These are phyloP conservation scores for Schizophyllum amplum DNA, from an alignment of 1,284 basidiomycete species.

Conservation along the genomic window DNA sequence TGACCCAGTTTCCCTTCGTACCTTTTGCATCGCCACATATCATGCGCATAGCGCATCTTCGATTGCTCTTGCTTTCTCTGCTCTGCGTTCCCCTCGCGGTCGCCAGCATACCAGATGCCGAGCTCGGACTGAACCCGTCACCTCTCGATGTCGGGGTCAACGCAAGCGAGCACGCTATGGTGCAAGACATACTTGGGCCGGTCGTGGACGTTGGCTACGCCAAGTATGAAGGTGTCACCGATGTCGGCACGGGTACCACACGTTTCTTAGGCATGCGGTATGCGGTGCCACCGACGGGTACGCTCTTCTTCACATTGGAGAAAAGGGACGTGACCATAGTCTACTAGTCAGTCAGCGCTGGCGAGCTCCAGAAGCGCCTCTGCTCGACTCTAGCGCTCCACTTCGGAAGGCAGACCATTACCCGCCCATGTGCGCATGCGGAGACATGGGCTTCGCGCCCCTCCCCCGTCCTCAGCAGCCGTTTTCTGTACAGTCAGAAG, in stretches of 20 bases:
- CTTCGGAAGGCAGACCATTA: not conserved
- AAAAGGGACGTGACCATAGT: too few relatives aligned
- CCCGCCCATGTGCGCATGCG: not conserved
- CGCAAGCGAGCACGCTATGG: not conserved
- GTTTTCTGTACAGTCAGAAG: not conserved
- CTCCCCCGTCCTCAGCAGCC: not conserved
- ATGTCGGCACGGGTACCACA: slow-evolving; percentile 15
- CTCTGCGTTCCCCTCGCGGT: too few relatives aligned
- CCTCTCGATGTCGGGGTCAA: not conserved
- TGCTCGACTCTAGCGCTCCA: not conserved
- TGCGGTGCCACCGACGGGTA: slow-evolving; percentile 24
- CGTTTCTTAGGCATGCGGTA: slow-evolving; percentile 25
- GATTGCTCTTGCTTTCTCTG: too few relatives aligned
- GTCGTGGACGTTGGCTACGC: slow-evolving; percentile 24
- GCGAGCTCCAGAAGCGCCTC: too few relatives aligned
- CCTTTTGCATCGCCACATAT: too few relatives aligned
- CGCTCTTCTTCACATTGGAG: not conserved
- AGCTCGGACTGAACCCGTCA: not conserved
- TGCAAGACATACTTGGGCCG: not conserved
- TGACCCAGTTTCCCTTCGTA: too few relatives aligned
- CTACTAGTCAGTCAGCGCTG: not conserved
- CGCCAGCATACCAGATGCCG: not conserved
- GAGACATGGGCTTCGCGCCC: not conserved
- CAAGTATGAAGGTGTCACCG: slow-evolving; percentile 21
- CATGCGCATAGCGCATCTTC: too few relatives aligned